A percentile compares a stretch with the other conserved stretches of the same genome.
These are phyloP conservation scores for Eleusine indica DNA, from an alignment of 176 grass and related monocot species.

Conservation along the genomic window DNA sequence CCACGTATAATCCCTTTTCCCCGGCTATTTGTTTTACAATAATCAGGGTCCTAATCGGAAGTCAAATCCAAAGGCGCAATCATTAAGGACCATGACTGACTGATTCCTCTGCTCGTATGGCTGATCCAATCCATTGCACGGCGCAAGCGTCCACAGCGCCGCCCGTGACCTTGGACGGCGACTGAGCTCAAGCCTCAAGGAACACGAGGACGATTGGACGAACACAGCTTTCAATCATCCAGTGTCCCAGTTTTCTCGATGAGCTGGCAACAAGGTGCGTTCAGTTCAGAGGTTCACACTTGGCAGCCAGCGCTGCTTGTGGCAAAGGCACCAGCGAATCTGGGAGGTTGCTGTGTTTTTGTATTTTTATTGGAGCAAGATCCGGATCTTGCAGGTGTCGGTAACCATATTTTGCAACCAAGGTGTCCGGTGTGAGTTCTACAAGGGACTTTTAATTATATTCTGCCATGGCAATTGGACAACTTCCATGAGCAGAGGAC, in stretches of 20 bases:
- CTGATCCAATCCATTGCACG: not conserved
- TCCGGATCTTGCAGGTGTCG: not conserved
- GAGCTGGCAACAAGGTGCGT: not conserved
- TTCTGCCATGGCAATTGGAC: not conserved
- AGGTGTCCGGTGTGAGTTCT: not conserved
- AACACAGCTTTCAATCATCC: not conserved
- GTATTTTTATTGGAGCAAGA: not conserved
- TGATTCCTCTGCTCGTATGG: not conserved
- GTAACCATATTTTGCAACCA: not conserved
- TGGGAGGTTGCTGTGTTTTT: not conserved
- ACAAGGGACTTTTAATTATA: too few species aligned
- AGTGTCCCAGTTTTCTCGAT: not conserved
- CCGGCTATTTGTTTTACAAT: not conserved
- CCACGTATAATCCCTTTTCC: not conserved
- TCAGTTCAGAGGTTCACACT: not conserved
- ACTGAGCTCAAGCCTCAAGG: not conserved
- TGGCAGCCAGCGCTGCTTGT: not conserved
- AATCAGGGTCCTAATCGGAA: not conserved
- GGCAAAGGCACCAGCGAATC: not conserved
- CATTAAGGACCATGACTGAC: not conserved
- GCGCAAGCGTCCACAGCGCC: not conserved
- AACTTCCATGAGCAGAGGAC: not conserved
- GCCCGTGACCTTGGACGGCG: not conserved
- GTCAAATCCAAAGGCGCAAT: not conserved
- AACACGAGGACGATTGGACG: not conserved